Evolutionary conservation across 495 filamentous ascomycete genomes (phyloP).

Genomic region (Lentithecium fluviatile): DNA sequence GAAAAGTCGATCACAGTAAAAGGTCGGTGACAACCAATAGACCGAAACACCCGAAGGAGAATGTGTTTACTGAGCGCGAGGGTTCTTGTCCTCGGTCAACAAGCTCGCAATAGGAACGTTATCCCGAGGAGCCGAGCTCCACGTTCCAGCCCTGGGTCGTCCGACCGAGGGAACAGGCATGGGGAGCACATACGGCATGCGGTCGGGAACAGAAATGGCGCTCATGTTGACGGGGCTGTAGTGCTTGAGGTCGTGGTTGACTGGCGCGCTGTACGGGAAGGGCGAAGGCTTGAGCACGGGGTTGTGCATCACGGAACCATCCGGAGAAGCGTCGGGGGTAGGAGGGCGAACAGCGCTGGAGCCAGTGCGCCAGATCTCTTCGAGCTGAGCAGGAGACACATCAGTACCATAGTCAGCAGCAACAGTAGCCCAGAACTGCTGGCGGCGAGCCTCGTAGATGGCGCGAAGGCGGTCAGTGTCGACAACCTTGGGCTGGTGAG

Average conservation of each 20-base stretch:
- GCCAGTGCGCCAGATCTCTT: constrained; percentile 61
- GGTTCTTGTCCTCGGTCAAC: constrained; percentile 34
- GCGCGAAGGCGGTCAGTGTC: constrained; percentile 66
- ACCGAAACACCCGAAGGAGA: too few relatives aligned
- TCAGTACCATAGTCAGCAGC: constrained; percentile 67
- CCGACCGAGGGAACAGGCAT: constrained; percentile 29
- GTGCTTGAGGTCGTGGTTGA: constrained; percentile 25
- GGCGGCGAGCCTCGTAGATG: constrained; percentile 67
- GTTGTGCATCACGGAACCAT: constrained; percentile 31
- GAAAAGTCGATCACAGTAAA: neutral
- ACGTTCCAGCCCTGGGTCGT: constrained; percentile 21
- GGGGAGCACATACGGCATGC: constrained; percentile 34
- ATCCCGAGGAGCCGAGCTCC: constrained; percentile 31
- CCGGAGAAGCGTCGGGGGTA: constrained; percentile 38
- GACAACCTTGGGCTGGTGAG: constrained; percentile 46
- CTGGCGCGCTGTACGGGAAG: constrained; percentile 24
- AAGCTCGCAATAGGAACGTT: constrained; percentile 32
- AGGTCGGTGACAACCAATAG: neutral
- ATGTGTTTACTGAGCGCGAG: constrained; percentile 18
- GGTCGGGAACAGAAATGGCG: constrained; percentile 37
- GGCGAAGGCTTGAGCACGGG: constrained; percentile 36
- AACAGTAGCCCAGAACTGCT: constrained; percentile 69
- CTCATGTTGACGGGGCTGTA: constrained; percentile 32
- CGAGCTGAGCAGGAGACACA: constrained; percentile 61
- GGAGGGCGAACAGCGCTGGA: constrained; percentile 32